These are phyloP conservation scores for Ophiostoma sp. DNA, from an alignment of 2,329 filamentous ascomycete species.

Conservation along the genomic window DNA sequence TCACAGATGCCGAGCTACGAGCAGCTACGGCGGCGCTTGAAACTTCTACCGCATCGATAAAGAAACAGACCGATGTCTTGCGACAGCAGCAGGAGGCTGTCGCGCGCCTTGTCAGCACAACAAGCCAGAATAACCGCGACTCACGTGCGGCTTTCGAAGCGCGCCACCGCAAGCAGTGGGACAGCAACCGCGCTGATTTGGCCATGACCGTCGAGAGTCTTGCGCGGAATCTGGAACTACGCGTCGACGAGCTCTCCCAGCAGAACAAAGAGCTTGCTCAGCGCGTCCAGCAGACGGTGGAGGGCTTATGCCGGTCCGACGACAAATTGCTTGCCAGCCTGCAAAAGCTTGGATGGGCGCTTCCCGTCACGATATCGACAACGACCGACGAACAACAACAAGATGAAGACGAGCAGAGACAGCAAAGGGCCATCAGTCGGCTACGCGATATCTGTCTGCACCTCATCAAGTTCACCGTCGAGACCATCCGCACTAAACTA, in stretches of 20 bases:
- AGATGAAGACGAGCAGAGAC: conserved; percentile 39
- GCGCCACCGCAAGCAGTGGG: conserved; percentile 37
- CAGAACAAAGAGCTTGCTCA: conserved; percentile 44
- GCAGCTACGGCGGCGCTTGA: conserved; percentile 59
- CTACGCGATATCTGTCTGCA: conserved; percentile 57
- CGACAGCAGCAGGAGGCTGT: conserved; percentile 59
- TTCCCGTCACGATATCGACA: conserved; percentile 41
- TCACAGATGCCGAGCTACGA: conserved; percentile 56
- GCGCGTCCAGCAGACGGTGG: conserved; percentile 45
- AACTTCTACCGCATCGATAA: conserved; percentile 58
- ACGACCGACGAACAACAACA: neutral
- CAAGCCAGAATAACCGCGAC: conserved; percentile 32
- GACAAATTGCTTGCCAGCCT: conserved; percentile 61
- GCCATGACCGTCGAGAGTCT: conserved; percentile 45
- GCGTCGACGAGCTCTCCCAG: conserved; percentile 47
- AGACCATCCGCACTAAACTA: conserved; percentile 49
- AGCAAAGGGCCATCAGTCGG: conserved; percentile 49
- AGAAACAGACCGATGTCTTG: conserved; percentile 58
- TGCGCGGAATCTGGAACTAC: conserved; percentile 43
- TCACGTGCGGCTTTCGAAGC: conserved; percentile 36
- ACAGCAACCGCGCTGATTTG: conserved; percentile 40
- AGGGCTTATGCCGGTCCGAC: conserved; percentile 52
- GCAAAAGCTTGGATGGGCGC: conserved; percentile 59
- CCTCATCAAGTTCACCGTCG: conserved; percentile 53
- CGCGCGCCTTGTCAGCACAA: conserved; percentile 45